Base-by-base conservation (phyloP, 1,284 basidiomycete species). In the Microbotryomycetes sp. region DNA sequence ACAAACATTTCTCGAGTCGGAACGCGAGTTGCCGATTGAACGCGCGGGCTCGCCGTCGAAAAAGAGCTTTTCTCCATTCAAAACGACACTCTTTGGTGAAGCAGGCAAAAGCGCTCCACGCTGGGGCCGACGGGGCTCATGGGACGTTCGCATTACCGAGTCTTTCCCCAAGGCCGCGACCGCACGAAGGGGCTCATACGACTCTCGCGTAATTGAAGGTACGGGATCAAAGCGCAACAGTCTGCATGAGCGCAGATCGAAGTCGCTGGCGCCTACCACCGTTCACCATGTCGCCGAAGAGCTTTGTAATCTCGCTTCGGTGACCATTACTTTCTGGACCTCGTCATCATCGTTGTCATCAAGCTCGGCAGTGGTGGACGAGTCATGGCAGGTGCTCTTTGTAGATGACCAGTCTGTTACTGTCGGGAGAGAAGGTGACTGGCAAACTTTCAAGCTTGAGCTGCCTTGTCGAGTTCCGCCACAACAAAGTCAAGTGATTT, bases 381-480 rank as follows among this genome's bases (percentile, higher is more conserved):
- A 53, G n/a, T 60, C 55, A 15, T 63, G 50, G 52, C 52, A 56
- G 5, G 49, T 67, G 21, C 23, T 62, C 45, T 35, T 81, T 31
- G 74, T 86, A 30, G 82, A 83, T 0, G 85, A 87, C 66, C 81
- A 87, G 1, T 21, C 65, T 35, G 29, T 61, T 24, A 61, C 65
- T 55, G 61, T 52, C 2, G 45, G 59, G 3, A 26, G n/a, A 1
- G 45, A 30, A 3, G 62, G 61, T 5, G 59, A 59, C 2, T 52
- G 61, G 11, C 9, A 18, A 4, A 59, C 61, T 5, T 64, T 64
- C 0, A 81, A 81, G 0, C 80, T 91, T 3, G 71, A 78, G 4
- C 80, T 92, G 3, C 90, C 90, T 0, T 82, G 81, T 0, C 79
- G 80, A 4, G 84, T 85, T 1, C 67, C 77, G 1, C 78, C 82